Evolutionary conservation across 306 rosid species (phyloP).

Genomic region (Quercus rubra): DNA sequence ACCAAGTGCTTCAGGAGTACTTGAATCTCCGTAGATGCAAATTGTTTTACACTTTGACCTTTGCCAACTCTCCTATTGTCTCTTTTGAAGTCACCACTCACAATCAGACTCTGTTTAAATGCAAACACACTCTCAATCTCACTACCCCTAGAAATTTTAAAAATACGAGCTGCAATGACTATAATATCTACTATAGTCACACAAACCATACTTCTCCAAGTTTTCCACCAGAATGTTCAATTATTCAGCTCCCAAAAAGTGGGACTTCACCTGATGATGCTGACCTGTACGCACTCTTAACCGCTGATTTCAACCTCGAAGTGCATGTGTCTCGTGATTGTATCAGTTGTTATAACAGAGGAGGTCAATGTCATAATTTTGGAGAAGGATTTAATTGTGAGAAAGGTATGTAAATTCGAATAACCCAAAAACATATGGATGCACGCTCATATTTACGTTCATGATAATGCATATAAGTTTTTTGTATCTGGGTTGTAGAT

Average conservation of each 20-base stretch:
- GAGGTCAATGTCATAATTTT: conserved; percentile 13
- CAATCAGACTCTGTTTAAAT: conserved; percentile 1
- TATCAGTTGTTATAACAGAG: not conserved
- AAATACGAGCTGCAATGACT: not conserved
- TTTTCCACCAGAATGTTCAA: conserved; percentile 17
- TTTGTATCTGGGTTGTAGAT: no score
- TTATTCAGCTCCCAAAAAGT: conserved; percentile 9
- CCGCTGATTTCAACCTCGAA: not conserved
- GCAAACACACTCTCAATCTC: not conserved
- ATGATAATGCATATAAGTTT: no score
- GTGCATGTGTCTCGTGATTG: conserved; percentile 16
- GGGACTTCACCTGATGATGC: conserved; percentile 7
- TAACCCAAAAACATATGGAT: not conserved
- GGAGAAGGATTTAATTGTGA: conserved; percentile 12
- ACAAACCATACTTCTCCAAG: not conserved
- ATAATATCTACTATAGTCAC: not conserved
- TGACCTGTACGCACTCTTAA: conserved; percentile 19
- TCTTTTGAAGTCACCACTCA: not conserved
- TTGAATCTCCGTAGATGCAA: not conserved
- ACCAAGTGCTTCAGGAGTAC: not conserved
- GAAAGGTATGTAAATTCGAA: conserved; percentile 1
- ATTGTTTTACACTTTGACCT: not conserved
- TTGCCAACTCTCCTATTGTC: conserved; percentile 11
- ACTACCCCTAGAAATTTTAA: not conserved
- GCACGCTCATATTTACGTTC: no score